These are phyloP conservation scores for Ceratobasidium papillatum DNA, from an alignment of 1,284 basidiomycete genomes.

Conservation along the genomic window DNA sequence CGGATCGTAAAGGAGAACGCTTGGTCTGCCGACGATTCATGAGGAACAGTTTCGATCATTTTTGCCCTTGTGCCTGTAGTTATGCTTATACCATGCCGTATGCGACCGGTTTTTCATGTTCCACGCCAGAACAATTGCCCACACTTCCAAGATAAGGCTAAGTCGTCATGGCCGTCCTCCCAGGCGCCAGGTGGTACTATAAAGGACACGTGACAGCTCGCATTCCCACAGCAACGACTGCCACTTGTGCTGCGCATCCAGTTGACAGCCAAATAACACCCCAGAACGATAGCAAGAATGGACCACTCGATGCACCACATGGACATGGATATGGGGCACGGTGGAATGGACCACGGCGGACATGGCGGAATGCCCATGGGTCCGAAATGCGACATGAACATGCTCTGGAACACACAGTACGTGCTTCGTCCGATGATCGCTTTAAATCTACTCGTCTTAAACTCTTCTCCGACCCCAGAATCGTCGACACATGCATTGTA, in stretches of 20 bases:
- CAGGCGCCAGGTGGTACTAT: background rate
- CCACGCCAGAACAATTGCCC: background rate
- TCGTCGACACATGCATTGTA: conserved; percentile 44
- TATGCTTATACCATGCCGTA: background rate
- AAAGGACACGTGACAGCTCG: conserved; percentile 9
- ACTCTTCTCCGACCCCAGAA: conserved; percentile 1
- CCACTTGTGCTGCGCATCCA: background rate
- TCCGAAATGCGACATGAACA: conserved; percentile 44
- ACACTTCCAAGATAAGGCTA: background rate
- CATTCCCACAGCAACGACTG: conserved; percentile 11
- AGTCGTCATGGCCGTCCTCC: background rate
- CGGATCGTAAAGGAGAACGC: conserved; percentile 81
- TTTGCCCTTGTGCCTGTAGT: background rate
- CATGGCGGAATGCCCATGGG: conserved; percentile 37
- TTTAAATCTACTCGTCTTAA: background rate
- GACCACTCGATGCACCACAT: conserved; percentile 36
- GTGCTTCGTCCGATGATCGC: background rate
- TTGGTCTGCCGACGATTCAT: conserved; percentile 67
- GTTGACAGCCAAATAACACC: background rate
- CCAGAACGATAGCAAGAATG: background rate
- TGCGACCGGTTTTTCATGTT: background rate
- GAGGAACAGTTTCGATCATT: background rate
- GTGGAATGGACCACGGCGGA: conserved; percentile 24
- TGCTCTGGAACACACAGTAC: conserved; percentile 46
- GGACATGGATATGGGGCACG: conserved; percentile 25